A percentile compares a stretch with the other conserved stretches of the same genome.
These are phyloP conservation scores for Leccinum incarnatum DNA, from an alignment of 768 basidiomycete species.

Conservation along the genomic window DNA sequence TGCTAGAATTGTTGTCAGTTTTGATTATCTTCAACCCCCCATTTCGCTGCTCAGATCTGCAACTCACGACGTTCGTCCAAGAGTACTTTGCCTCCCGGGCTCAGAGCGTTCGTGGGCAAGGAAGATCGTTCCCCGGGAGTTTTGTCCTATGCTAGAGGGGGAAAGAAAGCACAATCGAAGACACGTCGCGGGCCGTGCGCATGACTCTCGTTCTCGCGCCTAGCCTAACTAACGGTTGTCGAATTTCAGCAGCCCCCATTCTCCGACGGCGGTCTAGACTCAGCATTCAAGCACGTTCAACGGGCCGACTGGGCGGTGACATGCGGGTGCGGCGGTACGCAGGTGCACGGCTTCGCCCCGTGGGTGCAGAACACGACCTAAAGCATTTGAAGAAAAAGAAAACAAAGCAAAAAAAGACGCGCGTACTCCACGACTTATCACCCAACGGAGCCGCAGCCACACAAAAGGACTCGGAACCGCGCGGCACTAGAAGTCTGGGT, in stretches of 20 bases:
- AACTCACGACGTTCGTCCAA: not conserved
- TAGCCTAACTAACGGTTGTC: not conserved
- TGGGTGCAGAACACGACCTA: slow-evolving; percentile 7
- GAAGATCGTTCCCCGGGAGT: slow-evolving; percentile 6
- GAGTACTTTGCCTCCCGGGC: not conserved
- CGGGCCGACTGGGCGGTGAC: not conserved
- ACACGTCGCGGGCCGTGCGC: not conserved
- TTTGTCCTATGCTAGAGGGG: not conserved
- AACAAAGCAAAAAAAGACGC: slow-evolving; percentile 9
- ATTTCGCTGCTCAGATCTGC: slow-evolving; percentile 1
- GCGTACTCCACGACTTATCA: slow-evolving; percentile 57
- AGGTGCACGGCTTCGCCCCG: slow-evolving; percentile 5
- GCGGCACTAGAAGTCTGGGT: slow-evolving; percentile 23
- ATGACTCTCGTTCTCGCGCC: not conserved
- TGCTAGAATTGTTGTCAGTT: not conserved
- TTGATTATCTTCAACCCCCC: slow-evolving; percentile 1
- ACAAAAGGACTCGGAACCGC: slow-evolving; percentile 55
- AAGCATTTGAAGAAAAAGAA: not conserved
- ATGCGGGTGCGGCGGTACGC: not conserved
- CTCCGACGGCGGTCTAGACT: not conserved
- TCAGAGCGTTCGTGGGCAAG: not conserved
- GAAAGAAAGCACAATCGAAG: not conserved
- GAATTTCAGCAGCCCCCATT: not conserved
- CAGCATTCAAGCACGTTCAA: not conserved
- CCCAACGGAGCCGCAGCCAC: slow-evolving; percentile 47